phyloP scores from a whole-genome alignment of 2,329 filamentous ascomycete genomes.

The Paramyrothecium roridum region DNA sequence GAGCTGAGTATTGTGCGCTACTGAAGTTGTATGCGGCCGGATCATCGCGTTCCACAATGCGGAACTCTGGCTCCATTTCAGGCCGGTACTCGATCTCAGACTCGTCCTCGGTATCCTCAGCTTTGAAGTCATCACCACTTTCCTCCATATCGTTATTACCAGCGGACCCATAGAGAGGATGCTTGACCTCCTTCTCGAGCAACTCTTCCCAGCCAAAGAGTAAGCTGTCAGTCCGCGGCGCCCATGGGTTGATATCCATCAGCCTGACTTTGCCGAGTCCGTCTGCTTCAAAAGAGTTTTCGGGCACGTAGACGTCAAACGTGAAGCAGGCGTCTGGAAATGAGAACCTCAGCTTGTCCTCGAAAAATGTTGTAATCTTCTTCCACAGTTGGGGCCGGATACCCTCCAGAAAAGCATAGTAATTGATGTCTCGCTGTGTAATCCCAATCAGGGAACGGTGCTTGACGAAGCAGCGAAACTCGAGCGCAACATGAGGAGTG shows the following conservation, averaged over 20 bases:
- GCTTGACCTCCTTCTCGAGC: constrained; percentile 64
- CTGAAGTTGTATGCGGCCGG: constrained; percentile 85
- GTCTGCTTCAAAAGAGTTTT: constrained; percentile 49
- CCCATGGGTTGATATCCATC: constrained; percentile 96
- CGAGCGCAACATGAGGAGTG: constrained; percentile 82
- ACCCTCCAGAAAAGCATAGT: constrained; percentile 74
- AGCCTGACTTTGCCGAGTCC: constrained; percentile 75
- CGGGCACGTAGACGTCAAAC: constrained; percentile 91
- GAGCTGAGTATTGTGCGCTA: constrained; percentile 85
- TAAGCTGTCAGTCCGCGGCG: constrained; percentile 80
- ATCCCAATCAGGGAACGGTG: constrained; percentile 76
- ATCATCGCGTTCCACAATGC: constrained; percentile 79
- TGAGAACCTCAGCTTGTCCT: constrained; percentile 65
- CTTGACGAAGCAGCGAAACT: constrained; percentile 95
- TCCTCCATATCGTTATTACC: constrained; percentile 26
- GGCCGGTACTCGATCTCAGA: constrained; percentile 46
- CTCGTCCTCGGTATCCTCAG: constrained; percentile 35
- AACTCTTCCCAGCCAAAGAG: constrained; percentile 90
- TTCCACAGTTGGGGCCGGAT: constrained; percentile 64
- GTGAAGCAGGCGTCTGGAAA: constrained; percentile 83
- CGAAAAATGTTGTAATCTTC: constrained; percentile 76
- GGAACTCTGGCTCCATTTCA: constrained; percentile 71
- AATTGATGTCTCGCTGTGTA: constrained; percentile 84
- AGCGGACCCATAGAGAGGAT: constrained; percentile 49
- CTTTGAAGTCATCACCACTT: constrained; percentile 32